Evolutionary conservation across 2,329 filamentous ascomycete genomes (phyloP).

Genomic region (Aspergillus flavus): DNA sequence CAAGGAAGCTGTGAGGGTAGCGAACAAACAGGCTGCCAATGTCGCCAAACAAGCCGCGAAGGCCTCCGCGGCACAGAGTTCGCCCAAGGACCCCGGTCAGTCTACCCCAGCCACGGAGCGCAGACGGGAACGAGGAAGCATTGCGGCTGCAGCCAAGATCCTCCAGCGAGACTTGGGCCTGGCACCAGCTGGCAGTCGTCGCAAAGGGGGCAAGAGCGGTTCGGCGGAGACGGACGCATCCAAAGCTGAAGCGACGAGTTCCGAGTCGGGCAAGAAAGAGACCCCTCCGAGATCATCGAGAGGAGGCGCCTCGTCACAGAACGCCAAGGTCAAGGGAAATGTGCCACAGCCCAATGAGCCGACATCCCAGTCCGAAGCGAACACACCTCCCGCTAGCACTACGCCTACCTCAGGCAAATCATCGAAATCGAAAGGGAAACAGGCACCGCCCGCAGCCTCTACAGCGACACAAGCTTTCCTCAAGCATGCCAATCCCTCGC

Average conservation of each 20-base stretch:
- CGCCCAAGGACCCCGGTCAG: slow-evolving; percentile 27
- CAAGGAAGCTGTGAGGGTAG: slow-evolving; percentile 64
- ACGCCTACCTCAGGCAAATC: slow-evolving; percentile 24
- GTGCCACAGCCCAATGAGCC: slow-evolving; percentile 29
- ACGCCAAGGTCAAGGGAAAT: slow-evolving; percentile 19
- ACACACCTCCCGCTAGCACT: slow-evolving; percentile 19
- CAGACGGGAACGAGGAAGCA: slow-evolving; percentile 57
- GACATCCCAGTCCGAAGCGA: slow-evolving; percentile 20
- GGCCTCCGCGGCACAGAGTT: slow-evolving; percentile 15
- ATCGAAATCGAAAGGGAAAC: slow-evolving; percentile 35
- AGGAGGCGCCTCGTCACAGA: slow-evolving; percentile 16
- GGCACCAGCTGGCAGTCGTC: slow-evolving; percentile 48
- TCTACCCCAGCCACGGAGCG: slow-evolving; percentile 45
- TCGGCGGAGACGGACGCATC: slow-evolving; percentile 27
- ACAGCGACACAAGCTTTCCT: slow-evolving; percentile 62
- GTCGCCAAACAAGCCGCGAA: slow-evolving; percentile 32
- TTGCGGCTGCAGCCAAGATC: slow-evolving; percentile 59
- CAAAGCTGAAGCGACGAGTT: slow-evolving; percentile 22
- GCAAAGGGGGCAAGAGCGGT: slow-evolving; percentile 36
- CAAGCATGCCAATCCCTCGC: slow-evolving; percentile 83
- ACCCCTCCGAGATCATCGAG: slow-evolving; percentile 22
- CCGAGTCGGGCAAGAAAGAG: slow-evolving; percentile 31
- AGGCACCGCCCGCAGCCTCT: slow-evolving; percentile 23
- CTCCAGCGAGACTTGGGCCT: slow-evolving; percentile 65
- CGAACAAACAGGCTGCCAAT: slow-evolving; percentile 49